Evolutionary conservation across 768 basidiomycete genomes (phyloP).

Genomic region (Lactifluus subvellereus): DNA sequence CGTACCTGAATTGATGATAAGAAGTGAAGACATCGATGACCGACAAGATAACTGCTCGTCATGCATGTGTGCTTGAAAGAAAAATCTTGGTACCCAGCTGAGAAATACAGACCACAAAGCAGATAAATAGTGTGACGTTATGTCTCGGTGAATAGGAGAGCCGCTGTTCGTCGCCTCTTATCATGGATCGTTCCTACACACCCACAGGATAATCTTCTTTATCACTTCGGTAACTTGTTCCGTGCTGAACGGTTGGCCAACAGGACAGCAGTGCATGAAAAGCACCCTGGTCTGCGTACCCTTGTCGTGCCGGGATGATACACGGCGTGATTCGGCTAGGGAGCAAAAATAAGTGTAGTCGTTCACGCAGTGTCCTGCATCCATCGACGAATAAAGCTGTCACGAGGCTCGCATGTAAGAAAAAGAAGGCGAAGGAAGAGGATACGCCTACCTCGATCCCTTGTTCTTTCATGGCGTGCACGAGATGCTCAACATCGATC

Average conservation of each 20-base stretch:
- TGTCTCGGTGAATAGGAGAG: not conserved
- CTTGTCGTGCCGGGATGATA: constrained; percentile 18
- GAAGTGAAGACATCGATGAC: not conserved
- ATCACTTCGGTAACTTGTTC: constrained; percentile 65
- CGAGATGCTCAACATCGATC: constrained; percentile 49
- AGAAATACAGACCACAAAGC: not conserved
- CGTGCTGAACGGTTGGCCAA: constrained; percentile 55
- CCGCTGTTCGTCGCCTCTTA: constrained; percentile 17
- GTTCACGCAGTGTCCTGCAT: constrained; percentile 71
- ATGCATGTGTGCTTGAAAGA: not conserved
- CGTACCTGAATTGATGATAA: not conserved
- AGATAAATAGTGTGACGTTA: not conserved
- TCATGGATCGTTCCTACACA: constrained; percentile 31
- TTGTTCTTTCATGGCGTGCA: constrained; percentile 44
- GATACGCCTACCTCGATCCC: constrained; percentile 41
- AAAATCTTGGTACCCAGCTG: constrained; percentile 13
- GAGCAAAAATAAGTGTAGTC: constrained; percentile 76
- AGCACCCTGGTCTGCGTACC: constrained; percentile 41
- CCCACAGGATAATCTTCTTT: constrained; percentile 55
- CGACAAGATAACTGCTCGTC: not conserved
- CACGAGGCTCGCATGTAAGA: constrained; percentile 26
- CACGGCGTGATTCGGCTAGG: constrained; percentile 56
- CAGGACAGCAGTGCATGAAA: constrained; percentile 68
- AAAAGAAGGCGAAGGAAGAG: not conserved
- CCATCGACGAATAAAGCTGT: constrained; percentile 64